A percentile compares a stretch with the other conserved stretches of the same genome.
phyloP scores from a whole-genome alignment of 257 asterid genomes.

The Solanum tarapatanum region DNA sequence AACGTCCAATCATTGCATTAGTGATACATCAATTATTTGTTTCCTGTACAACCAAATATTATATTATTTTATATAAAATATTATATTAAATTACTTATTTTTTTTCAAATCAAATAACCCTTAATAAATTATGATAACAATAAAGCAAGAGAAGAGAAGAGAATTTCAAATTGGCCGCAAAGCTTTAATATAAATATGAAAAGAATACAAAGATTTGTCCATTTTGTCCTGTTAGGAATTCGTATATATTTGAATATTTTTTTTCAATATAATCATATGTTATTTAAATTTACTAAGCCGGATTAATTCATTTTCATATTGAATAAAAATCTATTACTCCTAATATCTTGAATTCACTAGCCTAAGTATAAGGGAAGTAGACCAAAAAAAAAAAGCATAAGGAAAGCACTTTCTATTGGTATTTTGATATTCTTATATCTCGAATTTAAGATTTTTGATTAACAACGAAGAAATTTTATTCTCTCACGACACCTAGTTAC shows the following conservation, averaged over 20 bases:
- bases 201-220: background rate
- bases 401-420: no score
- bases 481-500: background rate
- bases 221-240: background rate
- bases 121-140: background rate
- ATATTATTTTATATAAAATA: background rate
- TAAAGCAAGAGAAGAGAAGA: background rate
- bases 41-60: background rate
- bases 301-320: background rate
- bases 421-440: no score
- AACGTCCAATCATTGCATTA: background rate
- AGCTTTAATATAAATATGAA: background rate
- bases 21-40: background rate
- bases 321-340: background rate
- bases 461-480: background rate
- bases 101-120: background rate
- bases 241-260: background rate
- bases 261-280: background rate
- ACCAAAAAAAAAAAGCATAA: no score
- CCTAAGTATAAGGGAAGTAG: background rate
- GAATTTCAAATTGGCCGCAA: background rate
- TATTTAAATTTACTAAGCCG: background rate
- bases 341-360: background rate
- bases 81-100: background rate
- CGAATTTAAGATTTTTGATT: accelerated